Evolutionary conservation across 371 early-diverging fungal genomes (phyloP).

Genomic region (Mucor velutinosus): DNA sequence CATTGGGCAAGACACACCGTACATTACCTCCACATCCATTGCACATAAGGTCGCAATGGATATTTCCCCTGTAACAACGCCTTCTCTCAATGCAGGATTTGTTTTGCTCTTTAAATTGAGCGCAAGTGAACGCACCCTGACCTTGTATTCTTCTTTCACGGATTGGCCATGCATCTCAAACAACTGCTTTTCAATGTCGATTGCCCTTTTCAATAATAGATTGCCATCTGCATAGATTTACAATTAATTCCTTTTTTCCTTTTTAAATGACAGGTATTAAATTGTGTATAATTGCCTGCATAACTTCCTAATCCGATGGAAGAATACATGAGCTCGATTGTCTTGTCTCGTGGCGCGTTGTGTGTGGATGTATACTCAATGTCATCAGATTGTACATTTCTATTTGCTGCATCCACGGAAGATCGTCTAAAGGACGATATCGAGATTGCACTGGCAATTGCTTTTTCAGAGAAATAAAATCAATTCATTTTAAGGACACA

Average conservation of each 20-base stretch:
- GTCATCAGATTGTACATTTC: slow-evolving; percentile 65
- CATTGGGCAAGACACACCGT: neutral
- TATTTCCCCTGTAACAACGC: slow-evolving; percentile 73
- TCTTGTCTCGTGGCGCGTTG: slow-evolving; percentile 77
- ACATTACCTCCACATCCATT: slow-evolving; percentile 74
- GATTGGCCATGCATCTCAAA: slow-evolving; percentile 46
- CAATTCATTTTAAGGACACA: neutral
- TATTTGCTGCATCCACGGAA: neutral
- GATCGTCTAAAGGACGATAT: neutral
- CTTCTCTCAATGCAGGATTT: slow-evolving; percentile 78
- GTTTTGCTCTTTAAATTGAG: slow-evolving; percentile 80
- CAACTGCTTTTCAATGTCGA: slow-evolving; percentile 68
- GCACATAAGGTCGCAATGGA: slow-evolving; percentile 64
- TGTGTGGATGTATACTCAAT: slow-evolving; percentile 60
- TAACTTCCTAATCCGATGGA: slow-evolving; percentile 74
- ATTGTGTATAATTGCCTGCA: slow-evolving; percentile 49
- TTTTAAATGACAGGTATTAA: neutral
- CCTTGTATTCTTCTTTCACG: slow-evolving; percentile 68
- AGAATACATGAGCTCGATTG: slow-evolving; percentile 81
- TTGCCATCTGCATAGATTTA: slow-evolving; percentile 53
- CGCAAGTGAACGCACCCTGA: slow-evolving; percentile 76
- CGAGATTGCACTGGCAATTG: neutral
- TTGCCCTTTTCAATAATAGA: slow-evolving; percentile 62
- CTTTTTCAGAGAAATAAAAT: neutral
- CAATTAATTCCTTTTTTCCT: neutral